These are phyloP conservation scores for Exophiala oligosperma DNA, from an alignment of 2,329 filamentous ascomycete species.

Conservation along the genomic window DNA sequence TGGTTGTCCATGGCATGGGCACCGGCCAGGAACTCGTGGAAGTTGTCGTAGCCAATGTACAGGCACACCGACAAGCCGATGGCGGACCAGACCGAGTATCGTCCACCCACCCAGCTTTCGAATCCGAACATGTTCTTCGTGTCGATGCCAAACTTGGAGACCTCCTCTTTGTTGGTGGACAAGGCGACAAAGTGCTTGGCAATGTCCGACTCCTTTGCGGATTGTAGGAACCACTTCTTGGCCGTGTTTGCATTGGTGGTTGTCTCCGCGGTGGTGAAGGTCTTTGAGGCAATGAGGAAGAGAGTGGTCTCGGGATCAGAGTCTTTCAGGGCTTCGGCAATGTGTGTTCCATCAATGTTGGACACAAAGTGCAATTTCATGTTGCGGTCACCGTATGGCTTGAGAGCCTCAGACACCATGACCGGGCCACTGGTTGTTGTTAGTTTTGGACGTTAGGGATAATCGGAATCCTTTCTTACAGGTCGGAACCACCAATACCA, in stretches of 20 bases:
- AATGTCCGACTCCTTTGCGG: conserved; percentile 74
- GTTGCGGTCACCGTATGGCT: conserved; percentile 83
- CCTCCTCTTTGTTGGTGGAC: conserved; percentile 91
- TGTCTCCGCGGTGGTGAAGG: conserved; percentile 98
- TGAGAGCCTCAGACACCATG: conserved; percentile 98
- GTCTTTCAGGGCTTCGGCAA: conserved; percentile 83
- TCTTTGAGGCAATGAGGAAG: conserved; percentile 98
- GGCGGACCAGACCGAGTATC: conserved; percentile 98
- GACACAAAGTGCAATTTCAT: conserved; percentile 96
- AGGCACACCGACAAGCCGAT: conserved; percentile 93
- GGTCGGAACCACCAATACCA: conserved; percentile 95
- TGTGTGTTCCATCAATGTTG: conserved; percentile 98
- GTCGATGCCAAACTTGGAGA: conserved; percentile 98
- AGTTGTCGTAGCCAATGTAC: conserved; percentile 97
- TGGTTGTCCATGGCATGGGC: conserved; percentile 98
- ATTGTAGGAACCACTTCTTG: conserved; percentile 94
- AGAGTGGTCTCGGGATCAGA: conserved; percentile 98
- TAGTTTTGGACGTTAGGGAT: conserved; percentile 23
- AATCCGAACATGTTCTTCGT: conserved; percentile 99
- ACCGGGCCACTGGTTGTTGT: conserved; percentile 72
- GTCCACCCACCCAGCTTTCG: conserved; percentile 96
- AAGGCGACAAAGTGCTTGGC: conserved; percentile 99
- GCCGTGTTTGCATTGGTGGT: conserved; percentile 95
- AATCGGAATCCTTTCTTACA: conserved; percentile 61
- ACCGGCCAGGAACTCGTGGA: conserved; percentile 90